A percentile compares a stretch with the other conserved stretches of the same genome.
These are phyloP conservation scores for Rubia occidens DNA, from an alignment of 305 asterid species.

Conservation along the genomic window DNA sequence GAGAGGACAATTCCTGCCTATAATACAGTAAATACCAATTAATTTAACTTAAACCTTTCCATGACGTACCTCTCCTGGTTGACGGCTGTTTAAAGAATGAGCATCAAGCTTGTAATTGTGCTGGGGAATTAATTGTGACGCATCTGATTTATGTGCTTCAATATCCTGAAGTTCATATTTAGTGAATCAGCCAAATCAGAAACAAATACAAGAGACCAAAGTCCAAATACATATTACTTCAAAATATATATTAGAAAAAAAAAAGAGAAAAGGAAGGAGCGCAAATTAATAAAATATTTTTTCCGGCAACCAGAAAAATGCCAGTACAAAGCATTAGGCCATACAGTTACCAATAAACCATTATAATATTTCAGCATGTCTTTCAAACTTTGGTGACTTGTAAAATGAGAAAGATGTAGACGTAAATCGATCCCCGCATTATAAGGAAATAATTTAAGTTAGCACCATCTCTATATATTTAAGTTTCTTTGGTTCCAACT, in stretches of 20 bases:
- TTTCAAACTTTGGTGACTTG: not conserved
- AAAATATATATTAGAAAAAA: not conserved
- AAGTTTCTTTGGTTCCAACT: not conserved
- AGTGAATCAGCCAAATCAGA: constrained; percentile 22
- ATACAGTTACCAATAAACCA: not conserved
- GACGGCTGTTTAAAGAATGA: constrained; percentile 79
- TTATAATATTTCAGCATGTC: not conserved
- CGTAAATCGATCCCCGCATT: not conserved
- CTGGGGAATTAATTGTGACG: constrained; percentile 81
- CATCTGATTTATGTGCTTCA: constrained; percentile 64
- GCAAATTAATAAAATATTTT: not conserved
- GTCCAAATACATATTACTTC: not conserved
- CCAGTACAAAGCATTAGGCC: not conserved
- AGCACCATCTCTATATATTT: not conserved
- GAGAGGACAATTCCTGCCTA: not conserved
- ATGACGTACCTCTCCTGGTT: constrained; percentile 81
- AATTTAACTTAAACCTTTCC: constrained; percentile 3
- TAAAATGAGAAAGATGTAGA: not conserved
- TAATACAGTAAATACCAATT: not conserved
- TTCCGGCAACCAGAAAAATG: not conserved
- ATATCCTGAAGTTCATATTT: constrained; percentile 38
- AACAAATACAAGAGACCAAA: constrained; percentile 6
- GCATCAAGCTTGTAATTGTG: constrained; percentile 95
- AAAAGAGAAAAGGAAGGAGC: not conserved
- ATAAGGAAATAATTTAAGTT: not conserved